Evolutionary conservation across 192 early-diverging fungal genomes (phyloP), one percentile per base, ranked within the genome.

Genomic region (Backusella psychrophila): DNA sequence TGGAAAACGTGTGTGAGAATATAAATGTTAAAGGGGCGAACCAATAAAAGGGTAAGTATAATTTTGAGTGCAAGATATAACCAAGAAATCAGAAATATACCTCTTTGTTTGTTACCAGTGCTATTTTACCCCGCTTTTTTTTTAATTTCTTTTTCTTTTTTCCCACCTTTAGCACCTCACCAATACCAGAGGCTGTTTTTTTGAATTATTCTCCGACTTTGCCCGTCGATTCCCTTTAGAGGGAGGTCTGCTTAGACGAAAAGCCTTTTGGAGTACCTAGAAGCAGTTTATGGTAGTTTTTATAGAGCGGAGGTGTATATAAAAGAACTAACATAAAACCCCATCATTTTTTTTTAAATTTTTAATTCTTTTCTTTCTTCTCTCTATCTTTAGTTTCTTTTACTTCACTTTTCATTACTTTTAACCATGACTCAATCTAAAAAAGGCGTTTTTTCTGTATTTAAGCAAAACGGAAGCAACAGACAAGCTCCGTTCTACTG

Each of bases 381-480:
- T 63, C 38, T 49, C 17, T 35, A 68, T n/a, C 29, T 36, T 36
- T n/a, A 36, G 0, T 8, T 36, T 66, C 14, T 11, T 36, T 68
- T 33, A 35, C 66, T 68, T 63, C 12, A 63, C 26, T 63, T 63
- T 59, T 26, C n/a, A 23, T 23, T 23, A 59, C n/a, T 23, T 23
- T 29, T 29, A 63, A 63, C 26, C 56, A 63, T 63, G 56, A 29
- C 56, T 63, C 56, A 63, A 63, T 63, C 56, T 29, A 36, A 69
- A 41, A 69, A 69, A 39, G 68, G 39, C 19, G 69, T 26, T 34
- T 73, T 56, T 35, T 73, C 72, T 19, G 52, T 73, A 35, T 73
- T 73, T 36, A 73, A 73, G 56, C 72, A 73, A 73, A 33, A 73
- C 29, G 72, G 72, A 19, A 73, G 35, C 6, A 29, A 73, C 56